Evolutionary conservation across 2,329 filamentous ascomycete species (phyloP).

Genomic region (Cercospora sojina): DNA sequence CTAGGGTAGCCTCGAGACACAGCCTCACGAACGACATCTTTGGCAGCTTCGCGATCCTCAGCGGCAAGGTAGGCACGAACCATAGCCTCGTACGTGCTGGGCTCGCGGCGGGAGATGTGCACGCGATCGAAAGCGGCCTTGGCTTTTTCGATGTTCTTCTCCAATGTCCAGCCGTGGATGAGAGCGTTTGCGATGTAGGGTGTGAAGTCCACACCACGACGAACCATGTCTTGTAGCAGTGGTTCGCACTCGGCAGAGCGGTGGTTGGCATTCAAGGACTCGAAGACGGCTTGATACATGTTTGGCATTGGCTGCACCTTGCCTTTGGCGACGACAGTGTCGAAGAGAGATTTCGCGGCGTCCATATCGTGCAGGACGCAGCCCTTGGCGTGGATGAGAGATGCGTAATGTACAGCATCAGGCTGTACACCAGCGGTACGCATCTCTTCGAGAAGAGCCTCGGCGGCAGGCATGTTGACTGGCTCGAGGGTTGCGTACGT

Average conservation of each 20-base stretch:
- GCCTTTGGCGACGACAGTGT: slow-evolving; percentile 69
- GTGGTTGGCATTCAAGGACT: slow-evolving; percentile 95
- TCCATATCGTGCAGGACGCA: slow-evolving; percentile 91
- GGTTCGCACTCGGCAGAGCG: slow-evolving; percentile 68
- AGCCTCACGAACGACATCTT: slow-evolving; percentile 83
- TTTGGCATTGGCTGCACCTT: slow-evolving; percentile 74
- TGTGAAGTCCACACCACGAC: slow-evolving; percentile 76
- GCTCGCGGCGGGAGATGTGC: slow-evolving; percentile 76
- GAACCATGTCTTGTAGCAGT: slow-evolving; percentile 72
- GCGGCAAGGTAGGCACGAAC: slow-evolving; percentile 85
- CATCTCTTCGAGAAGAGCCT: slow-evolving; percentile 78
- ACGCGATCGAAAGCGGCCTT: slow-evolving; percentile 78
- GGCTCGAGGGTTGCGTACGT: slow-evolving; percentile 93
- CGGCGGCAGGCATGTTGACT: slow-evolving; percentile 81
- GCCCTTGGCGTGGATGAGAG: slow-evolving; percentile 91
- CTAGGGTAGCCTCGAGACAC: slow-evolving; percentile 83
- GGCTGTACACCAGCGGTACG: slow-evolving; percentile 70
- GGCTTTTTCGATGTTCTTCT: slow-evolving; percentile 76
- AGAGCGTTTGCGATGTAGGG: slow-evolving; percentile 98
- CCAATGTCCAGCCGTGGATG: slow-evolving; percentile 92
- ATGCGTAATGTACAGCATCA: slow-evolving; percentile 93
- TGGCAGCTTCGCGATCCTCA: slow-evolving; percentile 74
- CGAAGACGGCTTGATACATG: slow-evolving; percentile 94
- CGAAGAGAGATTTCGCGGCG: slow-evolving; percentile 77
- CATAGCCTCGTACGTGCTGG: slow-evolving; percentile 98